Evolutionary conservation across 208 protist genomes (phyloP), one percentile per base, ranked within the genome.

Genomic region (Phytomonas sp.): DNA sequence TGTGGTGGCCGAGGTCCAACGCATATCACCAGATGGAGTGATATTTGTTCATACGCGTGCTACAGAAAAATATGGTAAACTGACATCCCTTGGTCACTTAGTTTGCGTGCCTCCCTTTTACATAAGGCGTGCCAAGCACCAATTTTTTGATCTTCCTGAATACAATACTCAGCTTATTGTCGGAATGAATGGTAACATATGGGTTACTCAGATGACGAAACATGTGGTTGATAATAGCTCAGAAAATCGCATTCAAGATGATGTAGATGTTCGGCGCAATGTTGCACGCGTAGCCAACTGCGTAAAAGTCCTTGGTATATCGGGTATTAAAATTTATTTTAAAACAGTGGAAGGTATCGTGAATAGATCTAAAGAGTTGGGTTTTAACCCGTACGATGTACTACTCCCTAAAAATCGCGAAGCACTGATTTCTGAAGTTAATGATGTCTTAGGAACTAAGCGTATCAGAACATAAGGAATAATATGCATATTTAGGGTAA

Each of bases 1-100:
- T 5, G 79, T 98, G 60, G 84, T 84, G 32, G 96, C 97, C 4
- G 98, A 99, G 74, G 98, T 99, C 4, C 98, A 99, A 64, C 75
- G 85, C 13, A 82, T 98, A 31, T 95, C 87, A 66, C 73, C 86
- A 9, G 88, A 96, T 56, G 97, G 97, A 15, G 78, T 96, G 11
- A 74, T 97, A 20, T 95, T 87, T 0, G 76, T 99, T 15, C 98
- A 99, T 74, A 99, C 97, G 0, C 80, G 94, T 29, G 83, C 80
- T 28, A 84, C 79, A 0, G 89, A 93, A 37, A 97, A 93, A 73
- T 93, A 95, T 70, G 92, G 92, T 28, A 88, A 80, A 20, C 64
- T 97, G 4, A 72, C 67, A 5, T 67, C 68, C 0, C 37, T 81
- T 15, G 92, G 92, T n/a, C 61, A 83, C 4, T 72, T 95, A 20